These are phyloP conservation scores for Saraca asoca DNA, from an alignment of 331 rosid species.

Conservation along the genomic window DNA sequence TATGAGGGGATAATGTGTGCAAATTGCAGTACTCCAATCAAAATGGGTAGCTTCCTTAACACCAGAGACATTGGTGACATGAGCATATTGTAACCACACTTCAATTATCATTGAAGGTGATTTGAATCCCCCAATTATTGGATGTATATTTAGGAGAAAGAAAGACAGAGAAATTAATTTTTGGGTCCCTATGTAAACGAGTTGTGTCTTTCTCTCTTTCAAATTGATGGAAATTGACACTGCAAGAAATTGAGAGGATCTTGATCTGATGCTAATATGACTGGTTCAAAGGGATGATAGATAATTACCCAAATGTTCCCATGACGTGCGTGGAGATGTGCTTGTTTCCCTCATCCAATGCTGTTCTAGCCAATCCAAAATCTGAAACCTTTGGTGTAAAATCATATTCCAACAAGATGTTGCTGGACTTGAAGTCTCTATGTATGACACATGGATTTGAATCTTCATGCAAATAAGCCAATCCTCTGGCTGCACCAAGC, in stretches of 20 bases:
- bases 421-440: slow-evolving; percentile 94
- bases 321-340: slow-evolving; percentile 97
- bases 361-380: slow-evolving; percentile 97
- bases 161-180: too few species aligned
- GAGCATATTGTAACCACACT: slow-evolving; percentile 18
- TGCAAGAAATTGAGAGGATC: too few species aligned
- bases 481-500: slow-evolving; percentile 89
- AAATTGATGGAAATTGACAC: too few species aligned
- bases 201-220: too few species aligned
- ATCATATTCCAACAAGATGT: slow-evolving; percentile 85
- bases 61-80: neutral
- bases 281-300: slow-evolving; percentile 18
- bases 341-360: slow-evolving; percentile 77
- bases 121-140: too few species aligned
- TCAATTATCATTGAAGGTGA: slow-evolving; percentile 15
- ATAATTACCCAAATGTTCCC: slow-evolving; percentile 93
- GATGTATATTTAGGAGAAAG: too few species aligned
- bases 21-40: too few species aligned
- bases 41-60: neutral
- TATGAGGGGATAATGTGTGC: too few species aligned
- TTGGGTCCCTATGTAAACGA: too few species aligned
- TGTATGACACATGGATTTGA: slow-evolving; percentile 96
- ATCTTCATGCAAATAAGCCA: slow-evolving; percentile 96
- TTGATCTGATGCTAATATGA: neutral
- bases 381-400: slow-evolving; percentile 92